Evolutionary conservation across 2,329 filamentous ascomycete genomes (phyloP), one percentile per base, ranked within the genome.

Genomic region (Macrophomina pseudophaseolina): DNA sequence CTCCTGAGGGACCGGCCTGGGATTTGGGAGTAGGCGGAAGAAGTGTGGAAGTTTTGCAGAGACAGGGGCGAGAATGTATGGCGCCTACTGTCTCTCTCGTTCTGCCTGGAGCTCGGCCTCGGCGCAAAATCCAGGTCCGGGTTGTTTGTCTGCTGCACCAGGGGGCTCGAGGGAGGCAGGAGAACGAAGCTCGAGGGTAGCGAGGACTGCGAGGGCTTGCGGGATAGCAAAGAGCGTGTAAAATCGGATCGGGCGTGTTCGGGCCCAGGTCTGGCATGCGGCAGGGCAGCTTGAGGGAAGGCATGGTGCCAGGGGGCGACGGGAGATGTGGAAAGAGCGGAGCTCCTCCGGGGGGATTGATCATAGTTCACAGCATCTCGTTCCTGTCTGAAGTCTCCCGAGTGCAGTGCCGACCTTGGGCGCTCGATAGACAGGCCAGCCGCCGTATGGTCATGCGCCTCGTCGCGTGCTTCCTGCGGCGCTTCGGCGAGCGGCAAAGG

Each of bases 91-190:
- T 77, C 80, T 66, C 80, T 83, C 35, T 86, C 83, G 2, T 80
- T 80, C 51, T 76, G 75, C 59, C 77, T 71, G 44, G 76, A 75
- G 69, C 67, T 66, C 82, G 69, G 73, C 46, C 70, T 71, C 5
- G 86, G 82, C 2, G 87, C 83, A 56, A 90, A 82, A 67, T 92
- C 89, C 28, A 90, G 74, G 71, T 95, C 92, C 6, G 92, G 90
- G 71, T 94, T 95, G 79, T 90, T 96, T 73, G 93, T 88, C 49
- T 93, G 93, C 73, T 97, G 90, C 0, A 96, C 94, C 11, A 99
- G 83, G 14, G 95, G 95, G 73, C 94, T 98, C 2, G 95, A 98
- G 0, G 95, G 94, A 2, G 92, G 88, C 78, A 94, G 91, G 69
- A 97, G 91, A 38, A 91, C 85, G 76, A 97, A 97, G 72, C 88